Conservation (phyloP, 208 protist species). For the Leishmania arabica region DNA sequence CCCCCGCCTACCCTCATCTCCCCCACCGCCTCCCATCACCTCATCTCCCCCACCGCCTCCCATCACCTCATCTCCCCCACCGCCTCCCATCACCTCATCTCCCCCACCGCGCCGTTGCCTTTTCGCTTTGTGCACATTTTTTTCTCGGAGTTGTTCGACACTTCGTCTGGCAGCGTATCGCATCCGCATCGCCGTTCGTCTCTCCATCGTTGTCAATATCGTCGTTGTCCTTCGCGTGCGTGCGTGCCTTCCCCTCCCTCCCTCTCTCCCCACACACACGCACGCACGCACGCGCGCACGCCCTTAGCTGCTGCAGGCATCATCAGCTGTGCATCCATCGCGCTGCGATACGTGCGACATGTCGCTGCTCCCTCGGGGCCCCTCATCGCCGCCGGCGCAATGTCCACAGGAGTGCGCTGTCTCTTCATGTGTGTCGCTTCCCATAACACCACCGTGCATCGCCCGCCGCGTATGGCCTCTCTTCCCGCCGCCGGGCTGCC, state of each 20-base stretch:
- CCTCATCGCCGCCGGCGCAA: slow-evolving; percentile 1
- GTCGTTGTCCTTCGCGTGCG: not conserved
- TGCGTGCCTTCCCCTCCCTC: not conserved
- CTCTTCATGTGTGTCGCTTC: not conserved
- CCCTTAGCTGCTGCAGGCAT: not conserved
- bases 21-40: too few species aligned
- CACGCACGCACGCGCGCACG: slow-evolving; percentile 2
- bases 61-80: too few species aligned
- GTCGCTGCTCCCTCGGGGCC: not conserved
- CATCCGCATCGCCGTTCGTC: too few species aligned
- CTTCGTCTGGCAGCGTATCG: too few species aligned
- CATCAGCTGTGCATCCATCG: not conserved
- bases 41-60: too few species aligned
- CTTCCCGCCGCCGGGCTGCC: slow-evolving; percentile 13
- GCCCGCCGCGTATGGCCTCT: slow-evolving; percentile 17
- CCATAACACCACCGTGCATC: slow-evolving; percentile 17
- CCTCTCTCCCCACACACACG: not conserved
- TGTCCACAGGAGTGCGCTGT: not conserved
- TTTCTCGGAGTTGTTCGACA: too few species aligned
- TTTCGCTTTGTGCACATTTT: too few species aligned
- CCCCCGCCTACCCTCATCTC: too few species aligned
- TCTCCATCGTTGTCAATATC: too few species aligned
- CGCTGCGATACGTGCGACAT: not conserved
- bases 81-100: too few species aligned
- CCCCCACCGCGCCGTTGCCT: too few species aligned